Evolutionary conservation across 306 rosid genomes (phyloP), one percentile per base, ranked within the genome.

Genomic region (Nissolia schottii): DNA sequence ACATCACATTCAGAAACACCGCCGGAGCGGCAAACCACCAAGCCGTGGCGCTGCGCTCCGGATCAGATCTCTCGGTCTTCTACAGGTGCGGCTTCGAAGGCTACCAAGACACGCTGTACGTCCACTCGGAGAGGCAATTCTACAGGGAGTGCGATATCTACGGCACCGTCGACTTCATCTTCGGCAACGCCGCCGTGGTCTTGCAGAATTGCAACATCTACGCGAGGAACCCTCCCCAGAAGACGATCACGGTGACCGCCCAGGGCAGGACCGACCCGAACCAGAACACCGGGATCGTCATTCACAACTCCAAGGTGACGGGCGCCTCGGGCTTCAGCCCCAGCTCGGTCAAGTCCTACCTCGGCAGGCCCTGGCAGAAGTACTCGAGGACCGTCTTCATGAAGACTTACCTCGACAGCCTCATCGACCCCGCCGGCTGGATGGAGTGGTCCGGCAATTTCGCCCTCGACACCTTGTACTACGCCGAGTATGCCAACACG

Each of bases 41-140:
- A 71, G 96, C 96, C 0, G 96, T 92, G 77, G 97, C 97, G 15
- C 54, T 92, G 1, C 90, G 97, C 5, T 92, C 96, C 0, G 90
- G 92, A 14, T 92, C 97, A 2, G 97, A 92, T 46, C 80, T 86
- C 9, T 89, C 96, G 4, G 97, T 89, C 0, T 87, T 89, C 25
- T 89, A 87, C 38, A 77, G 18, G 24, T 92, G 97, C 18, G 51
- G 96, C 16, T 87, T 92, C 10, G 94, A 92, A 66, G 97, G 97
- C 6, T 87, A 55, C 19, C 97, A 92, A 77, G 97, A 92, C 77
- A 92, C 97, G 27, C 81, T 92, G 0, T 87, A 89, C 40, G 96
- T 87, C 10, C 77, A 85, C 29, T 85, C 97, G 0, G 81, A 86
- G 12, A 67, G 97, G 9, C 97, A 92, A 77, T 92, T 92, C 31